Evolutionary conservation across 2,329 filamentous ascomycete genomes (phyloP), one percentile per base, ranked within the genome.

Genomic region (Claviceps pusilla): DNA sequence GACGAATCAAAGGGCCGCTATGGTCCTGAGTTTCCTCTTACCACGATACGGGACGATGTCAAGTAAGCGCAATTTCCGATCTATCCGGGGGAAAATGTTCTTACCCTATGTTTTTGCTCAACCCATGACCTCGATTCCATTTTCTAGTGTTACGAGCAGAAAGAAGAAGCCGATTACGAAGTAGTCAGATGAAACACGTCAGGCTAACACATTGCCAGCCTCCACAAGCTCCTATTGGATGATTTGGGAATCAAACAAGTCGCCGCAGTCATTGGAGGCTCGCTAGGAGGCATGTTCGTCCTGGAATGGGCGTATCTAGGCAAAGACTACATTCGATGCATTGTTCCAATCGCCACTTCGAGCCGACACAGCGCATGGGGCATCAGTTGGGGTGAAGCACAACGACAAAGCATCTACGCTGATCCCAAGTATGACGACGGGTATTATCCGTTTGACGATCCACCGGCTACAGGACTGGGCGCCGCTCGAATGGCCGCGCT

Each of bases 401-500:
- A 94, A 68, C 78, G 88, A 52, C 87, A 93, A 71, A 90, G 86
- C 76, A 97, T 98, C 67, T 98, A 97, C 71, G 90, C 89, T 43
- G 93, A 98, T 66, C 93, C 93, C 37, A 97, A 96, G 73, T 98
- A 98, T 68, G 89, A 96, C 58, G 90, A 97, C 64, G 93, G 93
- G 48, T 97, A 96, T 71, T 98, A 97, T 66, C 64, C 82, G 1
- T 94, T 93, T 63, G 78, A 86, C 37, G 89, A 97, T 61, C 90
- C 90, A 39, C 93, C 93, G 0, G 75, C 83, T 0, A 86, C 89
- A 0, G 93, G 93, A 0, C 79, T 98, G 2, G 89, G 90, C 12
- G 93, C 93, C 7, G 93, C 93, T 31, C 89, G 93, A 63, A 98
- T 98, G 93, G 89, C 90, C 55, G 93, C 93, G 1, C 79, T 98